These are phyloP conservation scores for Trichoderma sp. DNA, from an alignment of 2,329 filamentous ascomycete genomes.

Conservation along the genomic window DNA sequence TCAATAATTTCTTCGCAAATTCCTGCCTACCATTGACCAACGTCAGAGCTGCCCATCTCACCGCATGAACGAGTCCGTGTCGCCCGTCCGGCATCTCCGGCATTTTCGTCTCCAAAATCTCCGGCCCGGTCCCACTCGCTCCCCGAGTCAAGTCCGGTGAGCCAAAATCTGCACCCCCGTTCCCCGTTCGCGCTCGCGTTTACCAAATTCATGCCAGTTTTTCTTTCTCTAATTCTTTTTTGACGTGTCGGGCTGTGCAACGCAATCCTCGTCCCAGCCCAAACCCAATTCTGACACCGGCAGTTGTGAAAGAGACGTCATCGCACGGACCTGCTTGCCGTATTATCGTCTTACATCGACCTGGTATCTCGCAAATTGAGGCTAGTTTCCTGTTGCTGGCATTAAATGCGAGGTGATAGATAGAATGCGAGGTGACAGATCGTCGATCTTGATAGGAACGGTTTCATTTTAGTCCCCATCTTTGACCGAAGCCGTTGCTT, in stretches of 20 bases:
- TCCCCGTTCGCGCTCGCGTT: not conserved
- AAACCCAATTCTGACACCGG: not conserved
- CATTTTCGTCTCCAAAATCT: not conserved
- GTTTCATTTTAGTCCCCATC: not conserved
- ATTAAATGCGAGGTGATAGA: not conserved
- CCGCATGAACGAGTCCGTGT: not conserved
- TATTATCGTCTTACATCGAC: not conserved
- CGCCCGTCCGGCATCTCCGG: not conserved
- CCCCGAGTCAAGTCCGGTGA: conserved; percentile 12
- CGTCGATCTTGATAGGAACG: not conserved
- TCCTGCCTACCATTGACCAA: not conserved
- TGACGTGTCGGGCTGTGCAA: not conserved
- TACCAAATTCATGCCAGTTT: not conserved
- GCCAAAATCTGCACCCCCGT: not conserved
- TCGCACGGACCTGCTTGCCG: not conserved
- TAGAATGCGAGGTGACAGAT: not conserved
- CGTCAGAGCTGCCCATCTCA: not conserved
- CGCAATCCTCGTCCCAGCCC: not conserved
- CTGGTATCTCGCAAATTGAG: not conserved
- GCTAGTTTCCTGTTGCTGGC: not conserved
- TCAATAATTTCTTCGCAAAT: not conserved
- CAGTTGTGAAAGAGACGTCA: not conserved
- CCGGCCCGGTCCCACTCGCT: not conserved
- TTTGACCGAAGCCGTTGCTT: not conserved
- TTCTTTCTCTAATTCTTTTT: not conserved